Evolutionary conservation across 192 early-diverging fungal species (phyloP).

Genomic region (Coemansia asiatica): DNA sequence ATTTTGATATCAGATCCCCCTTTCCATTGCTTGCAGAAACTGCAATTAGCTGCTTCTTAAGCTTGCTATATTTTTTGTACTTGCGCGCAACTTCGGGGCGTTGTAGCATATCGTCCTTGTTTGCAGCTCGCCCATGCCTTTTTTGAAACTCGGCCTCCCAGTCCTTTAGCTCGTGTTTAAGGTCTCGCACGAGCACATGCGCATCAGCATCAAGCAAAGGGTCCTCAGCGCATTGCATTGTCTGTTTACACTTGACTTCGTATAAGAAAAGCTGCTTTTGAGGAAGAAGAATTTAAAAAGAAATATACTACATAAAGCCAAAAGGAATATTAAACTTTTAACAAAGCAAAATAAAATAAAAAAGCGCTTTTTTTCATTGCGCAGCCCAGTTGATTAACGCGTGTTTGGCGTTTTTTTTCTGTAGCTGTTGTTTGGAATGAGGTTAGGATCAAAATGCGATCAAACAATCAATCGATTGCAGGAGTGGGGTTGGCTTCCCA

Average conservation of each 20-base stretch:
- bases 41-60: conserved; percentile 15
- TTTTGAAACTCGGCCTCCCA: conserved; percentile 44
- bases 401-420: too few species aligned
- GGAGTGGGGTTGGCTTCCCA: too few species aligned
- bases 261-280: too few species aligned
- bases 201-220: neutral
- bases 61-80: conserved; percentile 44
- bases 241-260: too few species aligned
- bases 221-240: neutral
- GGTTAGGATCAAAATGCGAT: too few species aligned
- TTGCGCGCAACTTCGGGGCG: conserved; percentile 36
- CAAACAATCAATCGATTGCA: too few species aligned
- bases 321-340: too few species aligned
- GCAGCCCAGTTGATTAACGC: neutral
- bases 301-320: too few species aligned
- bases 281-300: too few species aligned
- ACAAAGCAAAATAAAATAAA: too few species aligned
- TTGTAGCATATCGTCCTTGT: conserved; percentile 29
- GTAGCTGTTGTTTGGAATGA: neutral
- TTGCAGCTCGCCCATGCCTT: conserved; percentile 33
- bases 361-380: too few species aligned
- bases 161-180: conserved; percentile 50
- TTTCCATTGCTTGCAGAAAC: neutral
- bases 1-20: neutral
- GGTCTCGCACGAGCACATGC: conserved; percentile 19